Evolutionary conservation across 202 grass and related monocot species (phyloP).

Genomic region (Sporobolus alterniflorus): DNA sequence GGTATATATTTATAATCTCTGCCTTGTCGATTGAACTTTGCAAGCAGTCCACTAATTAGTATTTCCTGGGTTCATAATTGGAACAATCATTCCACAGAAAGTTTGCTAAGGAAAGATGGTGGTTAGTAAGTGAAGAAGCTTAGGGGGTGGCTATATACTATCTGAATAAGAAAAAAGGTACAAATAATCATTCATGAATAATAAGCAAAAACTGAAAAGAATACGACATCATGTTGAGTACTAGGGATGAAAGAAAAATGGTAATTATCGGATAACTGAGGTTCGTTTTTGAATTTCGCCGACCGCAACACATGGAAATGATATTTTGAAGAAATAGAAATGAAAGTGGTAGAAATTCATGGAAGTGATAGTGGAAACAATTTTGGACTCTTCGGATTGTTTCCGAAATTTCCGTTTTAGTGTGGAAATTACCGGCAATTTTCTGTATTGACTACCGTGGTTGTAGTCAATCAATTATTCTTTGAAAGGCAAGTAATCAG

Average conservation of each 20-base stretch:
- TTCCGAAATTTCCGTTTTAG: no score
- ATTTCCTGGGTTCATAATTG: conserved; percentile 40
- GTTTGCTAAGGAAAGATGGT: conserved; percentile 6
- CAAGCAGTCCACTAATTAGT: conserved; percentile 1
- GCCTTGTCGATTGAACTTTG: conserved; percentile 16
- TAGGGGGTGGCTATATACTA: neutral
- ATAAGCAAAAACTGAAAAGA: neutral
- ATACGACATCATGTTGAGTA: neutral
- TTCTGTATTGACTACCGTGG: no score
- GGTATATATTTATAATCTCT: conserved; percentile 17
- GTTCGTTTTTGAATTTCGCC: no score
- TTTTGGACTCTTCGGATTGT: no score
- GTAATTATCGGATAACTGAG: no score
- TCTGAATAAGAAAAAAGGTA: neutral
- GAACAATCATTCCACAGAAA: conserved; percentile 43
- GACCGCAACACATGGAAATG: no score
- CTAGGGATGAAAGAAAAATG: neutral
- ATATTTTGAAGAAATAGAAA: no score
- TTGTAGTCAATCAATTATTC: no score
- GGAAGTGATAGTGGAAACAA: no score
- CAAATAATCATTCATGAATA: neutral
- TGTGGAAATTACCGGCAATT: no score
- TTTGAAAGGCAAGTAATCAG: no score
- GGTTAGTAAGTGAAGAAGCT: conserved; percentile 13
- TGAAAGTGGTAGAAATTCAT: no score